Evolutionary conservation across 345 rosid genomes (phyloP).

Genomic region (Moricandia moricandioides): DNA sequence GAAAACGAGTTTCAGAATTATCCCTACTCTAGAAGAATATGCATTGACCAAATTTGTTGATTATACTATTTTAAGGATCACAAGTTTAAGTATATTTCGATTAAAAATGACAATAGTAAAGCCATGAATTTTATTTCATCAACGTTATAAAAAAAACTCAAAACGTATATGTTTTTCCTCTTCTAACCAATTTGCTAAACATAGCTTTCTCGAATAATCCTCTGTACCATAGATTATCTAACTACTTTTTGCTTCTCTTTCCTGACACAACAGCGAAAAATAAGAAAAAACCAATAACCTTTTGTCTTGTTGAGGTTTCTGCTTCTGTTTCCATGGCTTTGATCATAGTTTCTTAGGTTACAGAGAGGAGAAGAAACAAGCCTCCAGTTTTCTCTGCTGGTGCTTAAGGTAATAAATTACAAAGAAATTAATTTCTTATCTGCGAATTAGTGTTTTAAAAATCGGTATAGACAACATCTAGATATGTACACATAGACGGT

Average conservation of each 20-base stretch:
- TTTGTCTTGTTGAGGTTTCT: constrained; percentile 19
- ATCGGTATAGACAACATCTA: not conserved
- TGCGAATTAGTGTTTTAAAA: not conserved
- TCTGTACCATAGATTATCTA: constrained; percentile 24
- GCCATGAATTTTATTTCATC: not conserved
- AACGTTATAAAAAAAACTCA: not conserved
- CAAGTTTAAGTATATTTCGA: not conserved
- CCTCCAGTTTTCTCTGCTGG: constrained; percentile 49
- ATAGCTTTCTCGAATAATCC: constrained; percentile 32
- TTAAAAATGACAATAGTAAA: not conserved
- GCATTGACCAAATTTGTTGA: constrained; percentile 19
- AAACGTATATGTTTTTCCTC: not conserved
- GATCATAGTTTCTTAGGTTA: constrained; percentile 31
- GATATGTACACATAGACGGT: too few relatives aligned
- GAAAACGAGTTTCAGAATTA: constrained; percentile 14
- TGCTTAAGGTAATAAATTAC: constrained; percentile 37
- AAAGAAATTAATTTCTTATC: constrained; percentile 9
- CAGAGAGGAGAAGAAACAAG: constrained; percentile 35
- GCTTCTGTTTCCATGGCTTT: constrained; percentile 32
- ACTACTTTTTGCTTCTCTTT: constrained; percentile 34
- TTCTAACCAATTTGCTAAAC: constrained; percentile 21
- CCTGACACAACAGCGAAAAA: constrained; percentile 25
- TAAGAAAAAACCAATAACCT: constrained; percentile 13
- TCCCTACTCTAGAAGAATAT: constrained; percentile 24
- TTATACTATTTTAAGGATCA: constrained; percentile 11